Conservation (phyloP, 805 yeast species). For the Schizosaccharomyces octosporus region DNA sequence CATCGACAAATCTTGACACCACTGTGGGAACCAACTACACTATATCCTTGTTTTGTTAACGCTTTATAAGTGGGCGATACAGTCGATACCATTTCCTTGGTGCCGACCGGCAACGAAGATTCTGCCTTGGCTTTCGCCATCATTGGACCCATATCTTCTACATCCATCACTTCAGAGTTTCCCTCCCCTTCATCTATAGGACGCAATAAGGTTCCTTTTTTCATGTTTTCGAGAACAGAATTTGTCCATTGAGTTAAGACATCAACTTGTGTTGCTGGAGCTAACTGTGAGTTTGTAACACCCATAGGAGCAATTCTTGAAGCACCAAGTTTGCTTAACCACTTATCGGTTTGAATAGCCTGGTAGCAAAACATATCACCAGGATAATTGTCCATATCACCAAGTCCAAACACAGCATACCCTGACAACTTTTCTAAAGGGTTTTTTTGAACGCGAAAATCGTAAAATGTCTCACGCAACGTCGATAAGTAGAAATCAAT, state of each 20-base stretch:
- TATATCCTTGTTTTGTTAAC: slow-evolving; percentile 77
- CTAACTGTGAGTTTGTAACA: background rate
- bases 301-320: slow-evolving; percentile 22
- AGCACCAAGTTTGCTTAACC: slow-evolving; percentile 64
- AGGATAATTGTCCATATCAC: slow-evolving; percentile 71
- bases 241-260: background rate
- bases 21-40: slow-evolving; percentile 79
- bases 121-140: slow-evolving; percentile 15
- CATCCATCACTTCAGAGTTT: slow-evolving; percentile 30
- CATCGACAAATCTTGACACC: slow-evolving; percentile 90
- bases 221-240: background rate
- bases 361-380: slow-evolving; percentile 61
- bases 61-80: slow-evolving; percentile 74
- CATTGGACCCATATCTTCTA: slow-evolving; percentile 64
- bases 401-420: slow-evolving; percentile 65
- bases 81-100: slow-evolving; percentile 69
- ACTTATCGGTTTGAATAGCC: slow-evolving; percentile 46
- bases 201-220: background rate
- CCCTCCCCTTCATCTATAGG: background rate
- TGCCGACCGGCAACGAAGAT: slow-evolving; percentile 12
- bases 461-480: slow-evolving; percentile 55
- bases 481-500: slow-evolving; percentile 67
- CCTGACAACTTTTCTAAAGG: slow-evolving; percentile 52
- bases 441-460: slow-evolving; percentile 62
- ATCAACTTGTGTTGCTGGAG: background rate